Conservation (phyloP, 2,329 filamentous ascomycete species). For the Trichoderma breve region DNA sequence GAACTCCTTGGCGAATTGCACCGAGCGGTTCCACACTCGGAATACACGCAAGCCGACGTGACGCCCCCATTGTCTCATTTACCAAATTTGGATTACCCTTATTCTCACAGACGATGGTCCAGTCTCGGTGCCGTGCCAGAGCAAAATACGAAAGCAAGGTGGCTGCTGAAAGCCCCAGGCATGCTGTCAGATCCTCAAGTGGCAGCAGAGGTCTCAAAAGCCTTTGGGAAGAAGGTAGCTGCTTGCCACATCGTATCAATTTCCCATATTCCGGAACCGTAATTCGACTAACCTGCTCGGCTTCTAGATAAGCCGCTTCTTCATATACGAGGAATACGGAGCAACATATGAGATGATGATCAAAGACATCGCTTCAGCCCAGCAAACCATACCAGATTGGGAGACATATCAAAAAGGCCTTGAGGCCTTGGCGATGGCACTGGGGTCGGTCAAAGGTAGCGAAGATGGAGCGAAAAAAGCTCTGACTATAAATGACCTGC, state of each 20-base stretch:
- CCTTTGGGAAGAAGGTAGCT: conserved; percentile 59
- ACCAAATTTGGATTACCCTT: not conserved
- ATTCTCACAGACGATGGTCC: conserved; percentile 45
- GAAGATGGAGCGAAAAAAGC: conserved; percentile 67
- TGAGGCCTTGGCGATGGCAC: conserved; percentile 73
- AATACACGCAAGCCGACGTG: conserved; percentile 49
- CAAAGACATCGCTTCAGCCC: conserved; percentile 68
- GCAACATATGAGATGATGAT: conserved; percentile 85
- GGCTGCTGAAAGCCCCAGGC: conserved; percentile 48
- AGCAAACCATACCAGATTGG: conserved; percentile 70
- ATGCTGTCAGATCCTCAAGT: conserved; percentile 58
- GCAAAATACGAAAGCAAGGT: conserved; percentile 37
- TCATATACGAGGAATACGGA: conserved; percentile 87
- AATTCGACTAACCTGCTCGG: conserved; percentile 1
- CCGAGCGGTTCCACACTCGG: conserved; percentile 65
- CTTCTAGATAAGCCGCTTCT: conserved; percentile 72
- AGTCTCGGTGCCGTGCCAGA: conserved; percentile 49
- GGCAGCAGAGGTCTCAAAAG: conserved; percentile 58
- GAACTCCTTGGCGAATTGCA: conserved; percentile 75
- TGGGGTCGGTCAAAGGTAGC: conserved; percentile 67
- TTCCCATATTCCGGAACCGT: not conserved
- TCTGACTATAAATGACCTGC: conserved; percentile 76
- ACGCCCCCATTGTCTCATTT: conserved; percentile 19
- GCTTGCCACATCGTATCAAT: not conserved
- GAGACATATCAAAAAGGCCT: conserved; percentile 79